Conservation (phyloP, 2,329 filamentous ascomycete genomes). For the Tolypocladium ovalisporum region DNA sequence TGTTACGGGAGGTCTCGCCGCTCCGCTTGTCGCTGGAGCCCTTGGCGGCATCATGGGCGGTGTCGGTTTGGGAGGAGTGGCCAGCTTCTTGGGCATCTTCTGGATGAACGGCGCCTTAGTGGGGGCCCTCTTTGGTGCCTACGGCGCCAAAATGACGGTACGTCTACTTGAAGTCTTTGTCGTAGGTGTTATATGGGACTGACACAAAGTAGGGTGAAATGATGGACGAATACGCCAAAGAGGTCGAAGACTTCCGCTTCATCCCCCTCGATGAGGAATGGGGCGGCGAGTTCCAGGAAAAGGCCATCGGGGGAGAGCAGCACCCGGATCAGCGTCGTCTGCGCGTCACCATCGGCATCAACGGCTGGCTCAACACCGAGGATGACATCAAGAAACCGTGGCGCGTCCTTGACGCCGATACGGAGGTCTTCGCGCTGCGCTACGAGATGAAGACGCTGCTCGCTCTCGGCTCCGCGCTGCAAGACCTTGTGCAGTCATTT, state of each 20-base stretch:
- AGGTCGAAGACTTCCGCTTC: conserved; percentile 75
- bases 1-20: conserved; percentile 81
- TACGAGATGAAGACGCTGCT: conserved; percentile 75
- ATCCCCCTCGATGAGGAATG: conserved; percentile 53
- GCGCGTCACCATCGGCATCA: conserved; percentile 75
- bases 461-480: conserved; percentile 62
- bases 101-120: conserved; percentile 80
- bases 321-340: conserved; percentile 38
- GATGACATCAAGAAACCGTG: conserved; percentile 72
- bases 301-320: conserved; percentile 4
- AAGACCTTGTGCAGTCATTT: conserved; percentile 59
- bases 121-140: conserved; percentile 79
- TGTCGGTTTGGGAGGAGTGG: conserved; percentile 74
- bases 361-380: conserved; percentile 70
- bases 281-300: conserved; percentile 14
- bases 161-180: conserved; percentile 3
- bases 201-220: conserved; percentile 49
- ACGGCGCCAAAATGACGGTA: conserved; percentile 63
- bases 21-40: conserved; percentile 76
- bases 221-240: conserved; percentile 78
- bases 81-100: conserved; percentile 75
- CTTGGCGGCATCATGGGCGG: conserved; percentile 78
- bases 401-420: conserved; percentile 58
- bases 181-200: not conserved
- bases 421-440: conserved; percentile 74